Evolutionary conservation across 1,284 basidiomycete genomes (phyloP), one percentile per base, ranked within the genome.

Genomic region (Polyporus tsugae): DNA sequence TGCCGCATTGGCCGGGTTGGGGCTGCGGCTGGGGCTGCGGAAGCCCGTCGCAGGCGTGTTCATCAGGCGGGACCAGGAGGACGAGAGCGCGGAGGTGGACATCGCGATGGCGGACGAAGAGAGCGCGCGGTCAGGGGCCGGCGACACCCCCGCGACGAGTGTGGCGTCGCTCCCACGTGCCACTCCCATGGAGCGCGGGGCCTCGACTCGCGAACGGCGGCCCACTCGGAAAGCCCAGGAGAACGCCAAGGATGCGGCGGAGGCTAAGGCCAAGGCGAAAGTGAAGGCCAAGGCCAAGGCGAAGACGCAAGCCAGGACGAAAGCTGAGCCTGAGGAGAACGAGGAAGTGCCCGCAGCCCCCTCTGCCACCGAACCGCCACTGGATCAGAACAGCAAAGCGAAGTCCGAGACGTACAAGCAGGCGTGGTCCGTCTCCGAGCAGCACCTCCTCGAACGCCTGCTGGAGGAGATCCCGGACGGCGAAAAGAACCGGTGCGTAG

Each of bases 391-490:
- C 38, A 73, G 74, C 52, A 81, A 74, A 44, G 79, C 77, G n/a
- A 88, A 85, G 68, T 81, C 81, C 3, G 90, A 91, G 69, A 94
- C 92, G 33, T 94, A 92, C 80, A 94, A 93, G 77, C 88, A 90
- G 68, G 85, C 89, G 1, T 94, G 93, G 93, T 86, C 88, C 0
- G 82, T 87, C 25, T 87, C 86, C 0, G 93, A 94, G 74, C 93
- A 94, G 74, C 89, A 91, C 70, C 81, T 91, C 22, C 84, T 94
- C 0, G 92, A 94, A 75, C 85, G 86, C 35, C 79, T 93, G 58
- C 77, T 94, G 67, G 88, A 91, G 62, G 86, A 92, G 78, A 91
- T 92, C 62, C 92, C 93, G 0, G 90, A 89, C 22, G 89, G 89
- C n/a, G 90, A 91, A 78, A 88, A 89, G 78, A 90, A 91, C 77